Percentiles rank a stretch among this genome's conserved stretches.
These are phyloP conservation scores for Cordyceps farinosa DNA, from an alignment of 2,329 filamentous ascomycete species.

Conservation along the genomic window DNA sequence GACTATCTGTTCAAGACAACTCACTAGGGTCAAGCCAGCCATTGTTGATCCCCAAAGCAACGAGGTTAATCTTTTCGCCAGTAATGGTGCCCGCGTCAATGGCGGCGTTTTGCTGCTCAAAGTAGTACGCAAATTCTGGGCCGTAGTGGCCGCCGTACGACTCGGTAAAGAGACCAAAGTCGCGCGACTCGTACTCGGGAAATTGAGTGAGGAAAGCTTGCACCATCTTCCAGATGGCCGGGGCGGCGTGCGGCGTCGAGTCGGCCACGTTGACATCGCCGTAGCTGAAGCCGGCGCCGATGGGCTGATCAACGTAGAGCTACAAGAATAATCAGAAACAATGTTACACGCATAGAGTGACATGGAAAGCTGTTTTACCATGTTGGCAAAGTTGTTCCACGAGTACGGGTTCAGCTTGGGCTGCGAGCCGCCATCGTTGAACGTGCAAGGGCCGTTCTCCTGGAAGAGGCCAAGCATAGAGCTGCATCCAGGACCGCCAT, in stretches of 20 bases:
- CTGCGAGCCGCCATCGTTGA: constrained; percentile 33
- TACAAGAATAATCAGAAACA: background rate
- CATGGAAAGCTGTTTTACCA: constrained; percentile 27
- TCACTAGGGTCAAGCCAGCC: constrained; percentile 47
- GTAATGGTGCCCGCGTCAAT: constrained; percentile 42
- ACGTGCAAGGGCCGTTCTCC: constrained; percentile 43
- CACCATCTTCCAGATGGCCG: constrained; percentile 50
- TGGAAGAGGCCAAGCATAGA: constrained; percentile 40
- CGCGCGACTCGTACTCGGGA: constrained; percentile 56
- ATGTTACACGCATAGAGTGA: constrained; percentile 17
- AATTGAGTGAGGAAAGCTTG: constrained; percentile 62
- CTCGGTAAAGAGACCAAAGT: constrained; percentile 52
- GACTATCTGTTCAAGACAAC: background rate
- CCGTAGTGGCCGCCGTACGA: constrained; percentile 59
- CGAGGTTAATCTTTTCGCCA: constrained; percentile 45
- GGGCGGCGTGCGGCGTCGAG: constrained; percentile 32
- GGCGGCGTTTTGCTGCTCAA: constrained; percentile 53
- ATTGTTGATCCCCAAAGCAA: constrained; percentile 55
- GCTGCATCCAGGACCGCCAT: constrained; percentile 39
- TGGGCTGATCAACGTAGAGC: constrained; percentile 23
- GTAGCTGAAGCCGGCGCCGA: constrained; percentile 32
- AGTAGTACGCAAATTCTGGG: constrained; percentile 52
- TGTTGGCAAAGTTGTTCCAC: constrained; percentile 42
- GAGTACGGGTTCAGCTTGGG: constrained; percentile 43
- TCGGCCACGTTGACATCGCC: constrained; percentile 8